phyloP scores from a whole-genome alignment of 176 grass and related monocot genomes.

The Neostapfia colusana region DNA sequence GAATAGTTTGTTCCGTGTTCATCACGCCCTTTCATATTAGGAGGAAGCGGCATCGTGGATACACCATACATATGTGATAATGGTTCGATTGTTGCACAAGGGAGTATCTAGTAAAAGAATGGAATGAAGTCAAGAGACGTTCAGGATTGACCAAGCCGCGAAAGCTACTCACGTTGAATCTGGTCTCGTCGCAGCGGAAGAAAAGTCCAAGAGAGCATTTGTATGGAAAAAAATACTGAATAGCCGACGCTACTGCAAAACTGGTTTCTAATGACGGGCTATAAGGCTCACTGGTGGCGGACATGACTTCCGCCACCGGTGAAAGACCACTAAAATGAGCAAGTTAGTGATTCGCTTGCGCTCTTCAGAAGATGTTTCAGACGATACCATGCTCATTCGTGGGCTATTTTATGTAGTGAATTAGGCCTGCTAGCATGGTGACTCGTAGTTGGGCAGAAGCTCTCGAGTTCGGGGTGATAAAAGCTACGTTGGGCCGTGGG shows the following conservation, averaged over 20 bases:
- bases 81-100: background rate
- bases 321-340: too few species aligned
- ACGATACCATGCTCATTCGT: background rate
- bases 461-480: background rate
- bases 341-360: background rate
- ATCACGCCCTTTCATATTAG: background rate
- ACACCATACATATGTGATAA: background rate
- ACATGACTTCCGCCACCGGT: too few species aligned
- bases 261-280: too few species aligned
- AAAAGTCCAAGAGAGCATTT: background rate
- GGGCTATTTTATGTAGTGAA: background rate
- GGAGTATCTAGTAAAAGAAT: constrained; percentile 23
- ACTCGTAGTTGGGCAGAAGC: background rate
- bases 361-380: background rate
- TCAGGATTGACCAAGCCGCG: constrained; percentile 2
- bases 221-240: constrained; percentile 1
- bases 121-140: constrained; percentile 3
- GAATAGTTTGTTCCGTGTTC: background rate
- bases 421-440: background rate
- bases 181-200: background rate
- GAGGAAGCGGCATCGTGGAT: background rate
- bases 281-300: too few species aligned
- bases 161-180: constrained; percentile 18
- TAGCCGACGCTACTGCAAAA: too few species aligned
- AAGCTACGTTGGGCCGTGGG: background rate